Base-by-base conservation (phyloP, 2,329 filamentous ascomycete species). In the Chrysoporthe puriensis region DNA sequence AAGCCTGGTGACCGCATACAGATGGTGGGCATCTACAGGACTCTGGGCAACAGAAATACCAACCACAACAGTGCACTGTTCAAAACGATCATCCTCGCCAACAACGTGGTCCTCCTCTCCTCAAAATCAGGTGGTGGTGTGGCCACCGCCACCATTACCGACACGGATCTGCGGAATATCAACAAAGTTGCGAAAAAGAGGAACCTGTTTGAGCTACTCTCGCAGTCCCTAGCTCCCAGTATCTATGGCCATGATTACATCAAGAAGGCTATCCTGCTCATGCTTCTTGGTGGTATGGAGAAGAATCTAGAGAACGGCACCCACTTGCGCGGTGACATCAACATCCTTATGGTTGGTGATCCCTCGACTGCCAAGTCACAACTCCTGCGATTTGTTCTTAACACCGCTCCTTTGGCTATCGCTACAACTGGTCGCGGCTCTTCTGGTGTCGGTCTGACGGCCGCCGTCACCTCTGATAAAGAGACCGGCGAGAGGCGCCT, bases 331-430 rank as follows among this genome's bases (percentile, higher is more conserved):
- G 96, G 96, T 82, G 96, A 99, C 76, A 98, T 99, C 81, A 99
- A 99, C 78, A 97, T 99, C 72, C 85, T 99, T 62, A 98, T 99
- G 96, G 95, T 99, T 56, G 96, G 96, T 81, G 96, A 99, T 78
- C 96, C 96, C 3, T 99, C 96, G 0, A 99, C 96, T 0, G 96
- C 96, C 69, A 99, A 99, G 79, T 99, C 96, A n/a, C 96, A 99
- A 77, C 86, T 99, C 66, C 86, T 99, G 54, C 92, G 96, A 36
- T 99, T 99, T 75, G 96, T 99, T 14, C 86, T 98, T 72, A 99
- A 99, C 78, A 99, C 96, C 0, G 96, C 96, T 2, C 96, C 96
- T 2, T 84, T 99, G 56, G 96, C 96, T 1, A 99, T 99, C 77
- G 96, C 96, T 11, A 99, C 96, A 0, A 99, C 96, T 50, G 96